A percentile compares a stretch with the other conserved stretches of the same genome.
Evolutionary conservation across 176 grass and related monocot genomes (phyloP).

Genomic region (Rhynchospora breviuscula): DNA sequence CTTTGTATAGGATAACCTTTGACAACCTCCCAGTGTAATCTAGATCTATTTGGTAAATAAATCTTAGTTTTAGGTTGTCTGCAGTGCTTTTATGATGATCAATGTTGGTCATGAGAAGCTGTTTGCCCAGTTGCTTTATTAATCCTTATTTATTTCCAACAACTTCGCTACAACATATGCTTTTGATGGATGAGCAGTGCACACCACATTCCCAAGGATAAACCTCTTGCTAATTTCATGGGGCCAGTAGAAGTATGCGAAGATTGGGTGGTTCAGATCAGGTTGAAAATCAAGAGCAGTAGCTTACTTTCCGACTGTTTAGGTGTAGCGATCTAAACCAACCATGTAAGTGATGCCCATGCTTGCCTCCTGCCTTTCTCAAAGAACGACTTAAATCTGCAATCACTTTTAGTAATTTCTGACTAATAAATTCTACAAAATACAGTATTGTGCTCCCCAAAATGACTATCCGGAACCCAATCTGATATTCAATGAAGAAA

Average conservation of each 20-base stretch:
- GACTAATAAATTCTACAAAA: not conserved
- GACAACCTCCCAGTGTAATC: not conserved
- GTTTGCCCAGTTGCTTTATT: not conserved
- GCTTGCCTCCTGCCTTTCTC: not conserved
- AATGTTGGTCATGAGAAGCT: not conserved
- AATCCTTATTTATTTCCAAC: not conserved
- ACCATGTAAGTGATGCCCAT: not conserved
- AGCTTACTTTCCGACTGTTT: not conserved
- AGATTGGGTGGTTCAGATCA: not conserved
- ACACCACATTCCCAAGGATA: not conserved
- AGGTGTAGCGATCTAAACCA: not conserved
- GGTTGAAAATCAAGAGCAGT: not conserved
- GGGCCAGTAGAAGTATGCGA: not conserved
- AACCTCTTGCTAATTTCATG: not conserved
- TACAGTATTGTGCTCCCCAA: not conserved
- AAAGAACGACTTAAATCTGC: not conserved
- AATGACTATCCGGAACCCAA: too few relatives aligned
- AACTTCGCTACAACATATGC: not conserved
- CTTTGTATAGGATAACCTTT: not conserved
- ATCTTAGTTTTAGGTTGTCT: not conserved
- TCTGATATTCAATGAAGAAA: too few relatives aligned
- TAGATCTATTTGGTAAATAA: conserved; percentile 2
- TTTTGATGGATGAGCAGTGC: not conserved
- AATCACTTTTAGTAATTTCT: not conserved
- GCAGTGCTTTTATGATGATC: not conserved